Evolutionary conservation across 208 protist genomes (phyloP).

Genomic region (Kentomonas sorsogonicus): DNA sequence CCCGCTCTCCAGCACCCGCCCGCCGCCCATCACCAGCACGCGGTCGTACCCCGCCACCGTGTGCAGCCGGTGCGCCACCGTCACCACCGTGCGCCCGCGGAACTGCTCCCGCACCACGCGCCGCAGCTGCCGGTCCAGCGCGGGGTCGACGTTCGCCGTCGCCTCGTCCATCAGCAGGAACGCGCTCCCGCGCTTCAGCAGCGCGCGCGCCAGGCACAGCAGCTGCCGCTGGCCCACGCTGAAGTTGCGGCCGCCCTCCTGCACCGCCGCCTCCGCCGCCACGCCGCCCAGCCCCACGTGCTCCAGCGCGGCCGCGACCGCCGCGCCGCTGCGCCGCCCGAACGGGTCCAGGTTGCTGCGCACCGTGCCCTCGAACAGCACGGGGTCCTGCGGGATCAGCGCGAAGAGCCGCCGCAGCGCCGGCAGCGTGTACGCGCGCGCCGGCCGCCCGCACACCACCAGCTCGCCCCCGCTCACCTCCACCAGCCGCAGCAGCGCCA

Average conservation of each 20-base stretch:
- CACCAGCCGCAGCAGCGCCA: conserved; percentile 62
- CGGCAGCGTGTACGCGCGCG: conserved; percentile 30
- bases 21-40: conserved; percentile 45
- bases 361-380: conserved; percentile 72
- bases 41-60: conserved; percentile 40
- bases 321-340: conserved; percentile 29
- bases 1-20: conserved; percentile 25
- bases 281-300: conserved; percentile 38
- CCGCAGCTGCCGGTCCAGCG: conserved; percentile 33
- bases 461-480: conserved; percentile 36
- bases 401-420: conserved; percentile 55
- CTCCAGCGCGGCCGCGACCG: conserved; percentile 27
- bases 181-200: conserved; percentile 22
- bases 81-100: conserved; percentile 36
- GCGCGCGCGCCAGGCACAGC: no score
- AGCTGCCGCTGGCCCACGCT: no score
- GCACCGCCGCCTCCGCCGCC: no score
- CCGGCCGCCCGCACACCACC: conserved; percentile 28
- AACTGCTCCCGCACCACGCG: conserved; percentile 28
- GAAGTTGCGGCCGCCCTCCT: no score
- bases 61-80: conserved; percentile 44
- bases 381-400: conserved; percentile 77
- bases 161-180: conserved; percentile 61
- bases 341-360: conserved; percentile 73
- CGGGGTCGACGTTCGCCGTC: conserved; percentile 42